Evolutionary conservation across 495 filamentous ascomycete genomes (phyloP), one percentile per base, ranked within the genome.

Genomic region (Daldinia grandis): DNA sequence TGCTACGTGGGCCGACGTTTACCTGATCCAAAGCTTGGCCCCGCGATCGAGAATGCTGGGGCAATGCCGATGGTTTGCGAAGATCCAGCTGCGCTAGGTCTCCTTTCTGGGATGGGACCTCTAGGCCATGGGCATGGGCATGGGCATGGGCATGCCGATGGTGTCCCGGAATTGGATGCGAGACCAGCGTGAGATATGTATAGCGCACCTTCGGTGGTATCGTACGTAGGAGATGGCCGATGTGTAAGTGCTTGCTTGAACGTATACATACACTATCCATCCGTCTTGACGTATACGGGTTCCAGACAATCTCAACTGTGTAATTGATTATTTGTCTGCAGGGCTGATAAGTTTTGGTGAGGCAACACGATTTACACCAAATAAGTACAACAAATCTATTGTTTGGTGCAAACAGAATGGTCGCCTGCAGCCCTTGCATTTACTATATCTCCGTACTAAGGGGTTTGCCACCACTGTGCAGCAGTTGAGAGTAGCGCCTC

Each of bases 271-370:
- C n/a, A n/a, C n/a, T 14, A 35, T 1, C 33, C 33, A 35, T 3
- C 12, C 33, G 10, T 14, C 33, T 50, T 40, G 53, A 47, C 38
- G 1, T 65, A n/a, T 57, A 58, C 49, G 55, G 25, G 31, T 51
- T 24, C 42, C 58, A 47, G 33, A 57, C 15, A 17, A 37, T 63
- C 28, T 71, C 33, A n/a, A 59, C 55, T 28, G 49, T 37, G 38
- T 54, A 38, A 44, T 56, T 58, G 38, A 64, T 17, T 42, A 17
- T 17, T 3, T 42, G 31, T 3, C 21, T 44, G 30, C 66, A 88
- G 85, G 84, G 85, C 82, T 88, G 66, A 86, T 89, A 66, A 82
- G 83, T 61, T 87, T 85, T 77, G 87, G 84, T 64, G 87, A 89
- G 76, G 82, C 81, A 15, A 86, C 86, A n/a, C 79, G 87, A 49